A percentile compares a stretch with the other conserved stretches of the same genome.
Evolutionary conservation across 169 alveolate species (phyloP).

Genomic region (Theileria annulata): DNA sequence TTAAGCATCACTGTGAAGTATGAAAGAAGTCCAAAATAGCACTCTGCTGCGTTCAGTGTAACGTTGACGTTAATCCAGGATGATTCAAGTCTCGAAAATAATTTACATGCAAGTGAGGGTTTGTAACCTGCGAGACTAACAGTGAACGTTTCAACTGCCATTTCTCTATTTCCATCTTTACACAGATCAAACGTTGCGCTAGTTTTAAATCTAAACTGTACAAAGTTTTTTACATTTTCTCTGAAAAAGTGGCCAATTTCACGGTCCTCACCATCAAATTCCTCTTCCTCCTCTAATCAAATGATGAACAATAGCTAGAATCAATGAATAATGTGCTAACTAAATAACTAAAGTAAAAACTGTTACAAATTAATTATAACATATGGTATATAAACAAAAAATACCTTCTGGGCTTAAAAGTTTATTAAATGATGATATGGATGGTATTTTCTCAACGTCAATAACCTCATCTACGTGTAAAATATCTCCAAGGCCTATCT

Average conservation of each 20-base stretch:
- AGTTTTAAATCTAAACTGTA: slow-evolving; percentile 21
- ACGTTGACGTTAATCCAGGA: slow-evolving; percentile 64
- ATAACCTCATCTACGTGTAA: slow-evolving; percentile 9
- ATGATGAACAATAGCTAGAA: neutral
- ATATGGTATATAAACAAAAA: neutral
- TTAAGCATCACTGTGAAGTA: slow-evolving; percentile 47
- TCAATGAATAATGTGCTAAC: neutral
- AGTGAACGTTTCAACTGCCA: slow-evolving; percentile 53
- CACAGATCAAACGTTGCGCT: slow-evolving; percentile 44
- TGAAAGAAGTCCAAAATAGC: slow-evolving; percentile 46
- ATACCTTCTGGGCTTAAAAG: slow-evolving; percentile 8
- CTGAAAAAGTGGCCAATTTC: neutral
- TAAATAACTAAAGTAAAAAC: neutral
- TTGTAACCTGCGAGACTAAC: slow-evolving; percentile 44
- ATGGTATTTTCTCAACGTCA: slow-evolving; percentile 12
- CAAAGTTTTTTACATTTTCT: slow-evolving; percentile 14
- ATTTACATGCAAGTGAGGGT: slow-evolving; percentile 29
- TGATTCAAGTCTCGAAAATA: slow-evolving; percentile 35
- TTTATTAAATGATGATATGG: neutral
- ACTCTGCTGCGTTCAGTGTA: slow-evolving; percentile 54
- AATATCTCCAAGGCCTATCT: neutral
- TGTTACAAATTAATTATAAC: neutral
- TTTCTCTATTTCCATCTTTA: slow-evolving; percentile 38
- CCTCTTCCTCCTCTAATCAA: neutral
- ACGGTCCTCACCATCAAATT: neutral